Percentiles rank a stretch among this genome's conserved stretches.
Evolutionary conservation across 2,329 filamentous ascomycete species (phyloP).

Genomic region (Cladophialophora exuberans): DNA sequence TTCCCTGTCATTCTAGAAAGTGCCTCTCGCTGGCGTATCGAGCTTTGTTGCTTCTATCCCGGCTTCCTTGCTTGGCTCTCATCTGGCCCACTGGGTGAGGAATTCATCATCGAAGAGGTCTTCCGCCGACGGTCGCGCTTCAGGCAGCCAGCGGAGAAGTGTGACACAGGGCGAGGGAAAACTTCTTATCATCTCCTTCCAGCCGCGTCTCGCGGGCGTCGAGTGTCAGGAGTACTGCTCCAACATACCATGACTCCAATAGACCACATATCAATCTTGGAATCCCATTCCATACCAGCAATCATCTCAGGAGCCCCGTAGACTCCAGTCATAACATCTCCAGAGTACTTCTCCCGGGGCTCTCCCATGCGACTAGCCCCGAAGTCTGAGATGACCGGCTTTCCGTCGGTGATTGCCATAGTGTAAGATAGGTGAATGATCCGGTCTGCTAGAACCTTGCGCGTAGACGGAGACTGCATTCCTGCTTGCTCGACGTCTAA

Average conservation of each 20-base stretch:
- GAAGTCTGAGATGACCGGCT: constrained; percentile 37
- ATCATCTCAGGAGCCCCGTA: constrained; percentile 39
- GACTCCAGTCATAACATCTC: constrained; percentile 35
- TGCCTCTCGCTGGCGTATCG: no score
- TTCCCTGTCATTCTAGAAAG: no score
- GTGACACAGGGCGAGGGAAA: constrained; percentile 26
- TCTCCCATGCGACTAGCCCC: constrained; percentile 34
- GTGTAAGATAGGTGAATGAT: constrained; percentile 35
- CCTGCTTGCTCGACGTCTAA: constrained; percentile 18
- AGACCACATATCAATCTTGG: constrained; percentile 39
- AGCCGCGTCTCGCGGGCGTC: constrained; percentile 17
- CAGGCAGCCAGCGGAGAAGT: constrained; percentile 34
- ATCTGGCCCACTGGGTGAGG: constrained; percentile 16
- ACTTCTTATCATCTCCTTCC: constrained; percentile 20
- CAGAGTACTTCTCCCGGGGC: constrained; percentile 26
- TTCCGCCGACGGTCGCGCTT: constrained; percentile 36
- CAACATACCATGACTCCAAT: constrained; percentile 36
- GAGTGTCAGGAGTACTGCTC: no score
- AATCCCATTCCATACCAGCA: constrained; percentile 37
- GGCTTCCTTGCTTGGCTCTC: no score
- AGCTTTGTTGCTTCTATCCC: no score
- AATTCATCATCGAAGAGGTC: constrained; percentile 31
- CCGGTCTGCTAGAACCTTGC: constrained; percentile 37
- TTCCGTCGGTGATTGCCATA: constrained; percentile 18
- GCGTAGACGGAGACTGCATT: constrained; percentile 22